Conservation (phyloP, 2,329 filamentous ascomycete species). For the Cercospora zeae-maydis region DNA sequence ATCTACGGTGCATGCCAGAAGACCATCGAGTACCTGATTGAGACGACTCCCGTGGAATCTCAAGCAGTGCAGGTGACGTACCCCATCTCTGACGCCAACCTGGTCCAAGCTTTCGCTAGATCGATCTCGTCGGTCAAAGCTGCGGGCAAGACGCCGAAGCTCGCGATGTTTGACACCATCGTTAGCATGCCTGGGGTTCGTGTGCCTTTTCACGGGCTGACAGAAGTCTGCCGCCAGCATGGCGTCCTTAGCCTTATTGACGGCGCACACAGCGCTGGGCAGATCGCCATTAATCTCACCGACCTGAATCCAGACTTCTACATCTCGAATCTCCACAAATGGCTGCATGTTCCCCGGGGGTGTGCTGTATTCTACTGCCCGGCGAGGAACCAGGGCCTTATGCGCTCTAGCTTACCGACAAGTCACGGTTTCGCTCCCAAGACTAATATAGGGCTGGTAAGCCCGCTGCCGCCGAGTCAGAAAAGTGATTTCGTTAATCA, state of each 20-base stretch:
- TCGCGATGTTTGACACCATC: slow-evolving; percentile 77
- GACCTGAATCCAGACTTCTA: slow-evolving; percentile 78
- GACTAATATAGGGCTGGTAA: slow-evolving; percentile 28
- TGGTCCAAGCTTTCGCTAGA: slow-evolving; percentile 59
- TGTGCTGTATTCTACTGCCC: slow-evolving; percentile 81
- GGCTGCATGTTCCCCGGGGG: slow-evolving; percentile 76
- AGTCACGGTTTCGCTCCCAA: slow-evolving; percentile 69
- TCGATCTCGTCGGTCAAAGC: slow-evolving; percentile 52
- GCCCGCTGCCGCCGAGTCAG: slow-evolving; percentile 40
- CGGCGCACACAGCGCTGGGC: slow-evolving; percentile 79
- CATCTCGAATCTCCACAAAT: slow-evolving; percentile 84
- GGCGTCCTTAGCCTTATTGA: slow-evolving; percentile 73
- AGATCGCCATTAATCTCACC: slow-evolving; percentile 66
- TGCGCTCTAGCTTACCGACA: slow-evolving; percentile 72
- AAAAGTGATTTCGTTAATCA: slow-evolving; percentile 63
- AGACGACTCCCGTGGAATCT: slow-evolving; percentile 54
- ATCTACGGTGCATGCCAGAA: slow-evolving; percentile 77
- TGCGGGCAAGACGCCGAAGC: slow-evolving; percentile 59
- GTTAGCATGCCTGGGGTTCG: slow-evolving; percentile 73
- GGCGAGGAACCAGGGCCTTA: slow-evolving; percentile 67
- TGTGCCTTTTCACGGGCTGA: slow-evolving; percentile 72
- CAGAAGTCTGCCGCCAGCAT: slow-evolving; percentile 60
- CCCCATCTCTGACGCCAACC: slow-evolving; percentile 65
- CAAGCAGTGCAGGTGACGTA: slow-evolving; percentile 61
- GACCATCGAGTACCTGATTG: slow-evolving; percentile 67